Evolutionary conservation across 257 asterid species (phyloP).

Genomic region (Fraxinus americana): DNA sequence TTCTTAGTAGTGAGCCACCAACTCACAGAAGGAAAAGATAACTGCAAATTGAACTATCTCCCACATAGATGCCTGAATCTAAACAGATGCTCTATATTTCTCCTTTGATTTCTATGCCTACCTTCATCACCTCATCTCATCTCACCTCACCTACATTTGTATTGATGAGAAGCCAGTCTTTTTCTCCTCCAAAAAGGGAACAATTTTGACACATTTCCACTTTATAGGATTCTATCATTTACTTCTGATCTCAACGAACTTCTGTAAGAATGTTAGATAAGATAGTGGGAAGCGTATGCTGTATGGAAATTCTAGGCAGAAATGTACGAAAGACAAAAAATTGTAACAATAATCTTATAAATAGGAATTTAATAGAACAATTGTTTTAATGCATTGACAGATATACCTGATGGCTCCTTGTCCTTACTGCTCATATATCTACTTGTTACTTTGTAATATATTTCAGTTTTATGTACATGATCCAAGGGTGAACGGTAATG

Average conservation of each 20-base stretch:
- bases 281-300: neutral
- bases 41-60: neutral
- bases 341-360: neutral
- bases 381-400: neutral
- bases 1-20: neutral
- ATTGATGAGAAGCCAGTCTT: neutral
- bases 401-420: neutral
- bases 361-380: neutral
- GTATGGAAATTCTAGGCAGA: neutral
- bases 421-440: neutral
- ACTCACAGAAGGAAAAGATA: neutral
- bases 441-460: neutral
- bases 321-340: neutral
- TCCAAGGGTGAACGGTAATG: conserved; percentile 7
- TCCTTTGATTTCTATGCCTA: neutral
- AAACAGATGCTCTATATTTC: neutral
- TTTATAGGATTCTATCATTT: neutral
- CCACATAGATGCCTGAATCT: neutral
- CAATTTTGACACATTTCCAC: neutral
- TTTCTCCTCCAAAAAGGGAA: neutral
- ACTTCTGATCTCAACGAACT: neutral
- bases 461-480: conserved; percentile 6
- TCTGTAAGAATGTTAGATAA: neutral
- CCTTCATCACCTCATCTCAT: neutral
- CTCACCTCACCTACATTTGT: neutral